Evolutionary conservation across 768 basidiomycete genomes (phyloP).

Genomic region (Boletus fagicola): DNA sequence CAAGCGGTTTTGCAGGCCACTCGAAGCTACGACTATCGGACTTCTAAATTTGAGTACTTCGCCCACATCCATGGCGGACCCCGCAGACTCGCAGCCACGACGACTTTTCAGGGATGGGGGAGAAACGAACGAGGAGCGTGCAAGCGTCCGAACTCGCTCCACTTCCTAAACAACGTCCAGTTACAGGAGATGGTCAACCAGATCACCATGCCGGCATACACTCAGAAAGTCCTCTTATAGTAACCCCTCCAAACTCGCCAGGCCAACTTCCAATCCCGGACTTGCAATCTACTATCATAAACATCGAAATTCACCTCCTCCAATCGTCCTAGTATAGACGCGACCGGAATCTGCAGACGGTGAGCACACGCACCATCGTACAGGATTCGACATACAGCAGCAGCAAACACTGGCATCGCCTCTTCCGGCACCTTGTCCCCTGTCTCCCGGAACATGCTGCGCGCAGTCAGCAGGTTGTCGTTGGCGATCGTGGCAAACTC

Average conservation of each 20-base stretch:
- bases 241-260: constrained; percentile 65
- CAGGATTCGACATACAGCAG: constrained; percentile 52
- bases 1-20: constrained; percentile 33
- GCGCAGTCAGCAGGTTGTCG: constrained; percentile 74
- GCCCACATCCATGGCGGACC: constrained; percentile 27
- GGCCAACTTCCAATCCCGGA: constrained; percentile 74
- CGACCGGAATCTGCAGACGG: constrained; percentile 58
- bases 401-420: constrained; percentile 70
- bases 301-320: constrained; percentile 72
- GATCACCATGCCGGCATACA: constrained; percentile 33
- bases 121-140: neutral
- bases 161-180: constrained; percentile 1
- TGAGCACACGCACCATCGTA: constrained; percentile 3
- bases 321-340: constrained; percentile 59
- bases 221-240: constrained; percentile 41
- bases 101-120: neutral
- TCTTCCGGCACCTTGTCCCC: constrained; percentile 51
- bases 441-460: constrained; percentile 60
- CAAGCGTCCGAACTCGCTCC: neutral
- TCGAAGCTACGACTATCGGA: constrained; percentile 34
- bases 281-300: constrained; percentile 61
- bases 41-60: constrained; percentile 35
- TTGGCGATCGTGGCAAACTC: constrained; percentile 81
- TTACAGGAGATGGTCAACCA: constrained; percentile 7
- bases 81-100: constrained; percentile 30